Evolutionary conservation across 345 rosid species (phyloP).

Genomic region (Melaleuca alternifolia): DNA sequence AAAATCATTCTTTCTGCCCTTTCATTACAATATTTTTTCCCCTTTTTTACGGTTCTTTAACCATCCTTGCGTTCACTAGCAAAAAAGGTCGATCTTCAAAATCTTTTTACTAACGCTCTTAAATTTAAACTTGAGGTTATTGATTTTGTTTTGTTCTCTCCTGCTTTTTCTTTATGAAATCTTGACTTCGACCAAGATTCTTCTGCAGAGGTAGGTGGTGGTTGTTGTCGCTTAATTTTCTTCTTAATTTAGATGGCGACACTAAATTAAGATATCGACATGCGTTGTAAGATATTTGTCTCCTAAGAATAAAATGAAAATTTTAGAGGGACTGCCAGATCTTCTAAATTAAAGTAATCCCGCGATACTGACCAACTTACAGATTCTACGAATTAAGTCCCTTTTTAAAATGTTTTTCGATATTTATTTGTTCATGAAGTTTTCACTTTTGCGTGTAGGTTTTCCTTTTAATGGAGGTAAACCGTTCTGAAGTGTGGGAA

Average conservation of each 20-base stretch:
- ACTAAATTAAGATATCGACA: background rate
- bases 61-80: too few species aligned
- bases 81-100: too few species aligned
- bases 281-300: background rate
- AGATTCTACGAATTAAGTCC: too few species aligned
- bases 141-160: too few species aligned
- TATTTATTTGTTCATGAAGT: background rate
- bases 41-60: too few species aligned
- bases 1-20: background rate
- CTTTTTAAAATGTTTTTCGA: background rate
- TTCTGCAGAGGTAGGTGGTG: background rate
- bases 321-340: background rate
- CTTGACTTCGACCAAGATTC: background rate
- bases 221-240: background rate
- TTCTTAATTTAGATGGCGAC: background rate
- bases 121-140: too few species aligned
- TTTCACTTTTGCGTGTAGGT: background rate
- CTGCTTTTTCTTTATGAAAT: background rate
- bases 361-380: too few species aligned
- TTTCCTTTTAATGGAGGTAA: background rate
- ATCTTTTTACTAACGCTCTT: too few species aligned
- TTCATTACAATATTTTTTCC: background rate
- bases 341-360: background rate
- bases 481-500: background rate
- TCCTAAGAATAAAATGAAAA: too few species aligned